phyloP scores from a whole-genome alignment of 2,329 filamentous ascomycete genomes.

The Talaromyces sp. region DNA sequence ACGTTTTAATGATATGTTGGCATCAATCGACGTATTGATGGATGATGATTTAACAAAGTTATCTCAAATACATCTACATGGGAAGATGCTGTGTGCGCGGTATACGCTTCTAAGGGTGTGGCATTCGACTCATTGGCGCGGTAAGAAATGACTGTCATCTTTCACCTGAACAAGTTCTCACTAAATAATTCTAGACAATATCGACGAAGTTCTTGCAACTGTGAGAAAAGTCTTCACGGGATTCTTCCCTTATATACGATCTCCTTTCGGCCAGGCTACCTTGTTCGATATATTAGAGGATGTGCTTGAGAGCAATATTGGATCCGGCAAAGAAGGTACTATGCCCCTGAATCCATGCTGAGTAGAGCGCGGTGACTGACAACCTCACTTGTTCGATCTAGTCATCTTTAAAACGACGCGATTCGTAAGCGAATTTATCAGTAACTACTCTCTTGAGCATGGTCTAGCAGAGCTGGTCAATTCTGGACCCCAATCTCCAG shows the following conservation, averaged over 20 bases:
- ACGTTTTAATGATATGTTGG: conserved; percentile 33
- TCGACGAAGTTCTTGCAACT: conserved; percentile 23
- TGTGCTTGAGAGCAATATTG: conserved; percentile 34
- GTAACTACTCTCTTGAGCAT: conserved; percentile 7
- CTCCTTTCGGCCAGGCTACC: conserved; percentile 37
- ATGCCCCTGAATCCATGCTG: background rate
- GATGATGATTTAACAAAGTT: conserved; percentile 21
- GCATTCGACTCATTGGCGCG: conserved; percentile 36
- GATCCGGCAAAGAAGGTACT: conserved; percentile 32
- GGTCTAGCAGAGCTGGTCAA: conserved; percentile 14
- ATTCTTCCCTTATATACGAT: conserved; percentile 31
- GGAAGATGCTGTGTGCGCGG: conserved; percentile 40
- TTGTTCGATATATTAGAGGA: conserved; percentile 42
- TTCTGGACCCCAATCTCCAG: background rate
- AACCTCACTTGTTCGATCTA: background rate
- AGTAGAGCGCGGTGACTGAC: background rate
- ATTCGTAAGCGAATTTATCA: conserved; percentile 26
- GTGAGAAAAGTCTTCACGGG: conserved; percentile 29
- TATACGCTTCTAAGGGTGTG: conserved; percentile 40
- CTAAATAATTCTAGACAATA: background rate
- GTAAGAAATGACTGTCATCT: conserved; percentile 26
- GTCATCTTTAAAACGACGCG: conserved; percentile 26
- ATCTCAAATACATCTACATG: conserved; percentile 42
- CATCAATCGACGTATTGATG: conserved; percentile 31
- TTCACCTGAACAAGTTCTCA: background rate